Evolutionary conservation across 2,329 filamentous ascomycete genomes (phyloP).

Genomic region (Ceratocystiopsis sp.): DNA sequence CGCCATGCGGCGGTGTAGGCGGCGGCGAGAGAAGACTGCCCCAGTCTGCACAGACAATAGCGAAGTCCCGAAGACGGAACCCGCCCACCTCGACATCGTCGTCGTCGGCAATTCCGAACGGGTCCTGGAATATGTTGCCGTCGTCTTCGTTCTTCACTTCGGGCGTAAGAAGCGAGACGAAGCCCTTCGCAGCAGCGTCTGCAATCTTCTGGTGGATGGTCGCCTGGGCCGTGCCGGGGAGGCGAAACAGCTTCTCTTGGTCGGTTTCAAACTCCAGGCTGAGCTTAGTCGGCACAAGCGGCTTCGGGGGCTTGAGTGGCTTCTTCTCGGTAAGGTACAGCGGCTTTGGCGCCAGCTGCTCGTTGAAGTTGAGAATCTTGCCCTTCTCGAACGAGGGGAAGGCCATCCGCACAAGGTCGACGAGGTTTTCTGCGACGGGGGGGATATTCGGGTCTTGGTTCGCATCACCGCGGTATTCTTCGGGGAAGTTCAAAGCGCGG

Average conservation of each 20-base stretch:
- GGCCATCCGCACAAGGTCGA: conserved; percentile 60
- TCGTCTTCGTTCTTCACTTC: conserved; percentile 26
- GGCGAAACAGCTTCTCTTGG: conserved; percentile 69
- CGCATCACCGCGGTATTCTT: conserved; percentile 24
- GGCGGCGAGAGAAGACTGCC: conserved; percentile 39
- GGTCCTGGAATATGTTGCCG: conserved; percentile 20
- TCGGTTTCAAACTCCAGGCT: conserved; percentile 74
- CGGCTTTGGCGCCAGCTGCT: conserved; percentile 66
- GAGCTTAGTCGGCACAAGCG: conserved; percentile 72
- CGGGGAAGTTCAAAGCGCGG: conserved; percentile 24
- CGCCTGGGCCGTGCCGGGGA: conserved; percentile 41
- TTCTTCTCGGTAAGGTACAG: conserved; percentile 65
- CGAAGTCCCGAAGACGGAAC: conserved; percentile 62
- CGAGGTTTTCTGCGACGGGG: conserved; percentile 51
- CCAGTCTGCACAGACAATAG: conserved; percentile 79
- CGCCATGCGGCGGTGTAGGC: conserved; percentile 10
- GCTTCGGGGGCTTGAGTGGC: conserved; percentile 62
- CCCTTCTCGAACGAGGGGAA: conserved; percentile 71
- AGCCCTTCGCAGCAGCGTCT: conserved; percentile 29
- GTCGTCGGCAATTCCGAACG: conserved; percentile 23
- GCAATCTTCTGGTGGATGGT: conserved; percentile 39
- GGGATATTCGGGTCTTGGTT: conserved; percentile 49
- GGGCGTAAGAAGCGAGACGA: conserved; percentile 25
- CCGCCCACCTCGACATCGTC: conserved; percentile 53
- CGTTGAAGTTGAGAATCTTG: conserved; percentile 60